Evolutionary conservation across 1,284 basidiomycete genomes (phyloP).

Genomic region (Hortiboletus rubellus): DNA sequence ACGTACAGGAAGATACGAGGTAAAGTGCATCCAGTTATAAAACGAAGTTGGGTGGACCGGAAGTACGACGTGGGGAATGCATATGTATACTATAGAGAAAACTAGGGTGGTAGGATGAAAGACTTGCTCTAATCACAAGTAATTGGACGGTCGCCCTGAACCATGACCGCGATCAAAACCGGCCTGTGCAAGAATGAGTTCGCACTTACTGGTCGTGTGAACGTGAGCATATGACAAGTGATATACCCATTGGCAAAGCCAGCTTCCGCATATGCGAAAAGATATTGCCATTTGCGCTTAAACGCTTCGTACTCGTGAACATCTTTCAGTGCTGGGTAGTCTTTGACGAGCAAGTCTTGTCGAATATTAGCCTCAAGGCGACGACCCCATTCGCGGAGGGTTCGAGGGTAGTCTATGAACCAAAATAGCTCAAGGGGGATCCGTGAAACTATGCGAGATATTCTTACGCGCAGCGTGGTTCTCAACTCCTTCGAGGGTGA

Average conservation of each 20-base stretch:
- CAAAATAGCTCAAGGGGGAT: conserved; percentile 7
- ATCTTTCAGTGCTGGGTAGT: conserved; percentile 58
- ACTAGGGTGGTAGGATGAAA: conserved; percentile 11
- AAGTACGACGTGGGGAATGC: conserved; percentile 4
- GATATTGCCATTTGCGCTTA: conserved; percentile 76
- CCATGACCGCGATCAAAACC: conserved; percentile 5
- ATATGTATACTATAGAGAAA: conserved; percentile 26
- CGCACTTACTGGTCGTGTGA: conserved; percentile 53
- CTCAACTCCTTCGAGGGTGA: conserved; percentile 84
- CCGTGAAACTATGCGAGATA: not conserved
- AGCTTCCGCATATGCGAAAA: conserved; percentile 74
- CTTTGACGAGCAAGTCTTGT: conserved; percentile 54
- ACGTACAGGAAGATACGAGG: conserved; percentile 45
- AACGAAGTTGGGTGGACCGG: conserved; percentile 21
- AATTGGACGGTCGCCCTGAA: conserved; percentile 32
- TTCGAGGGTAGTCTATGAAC: conserved; percentile 76
- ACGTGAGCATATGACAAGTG: conserved; percentile 74
- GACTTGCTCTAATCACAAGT: conserved; percentile 29
- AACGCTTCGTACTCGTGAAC: conserved; percentile 58
- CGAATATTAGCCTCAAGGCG: conserved; percentile 66
- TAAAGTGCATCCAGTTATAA: conserved; percentile 23
- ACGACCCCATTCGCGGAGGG: conserved; percentile 84
- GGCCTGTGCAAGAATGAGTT: not conserved
- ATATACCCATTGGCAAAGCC: conserved; percentile 76
- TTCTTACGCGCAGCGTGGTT: conserved; percentile 78